phyloP scores from a whole-genome alignment of 2,329 filamentous ascomycete genomes.

The Xylariaceae sp. region DNA sequence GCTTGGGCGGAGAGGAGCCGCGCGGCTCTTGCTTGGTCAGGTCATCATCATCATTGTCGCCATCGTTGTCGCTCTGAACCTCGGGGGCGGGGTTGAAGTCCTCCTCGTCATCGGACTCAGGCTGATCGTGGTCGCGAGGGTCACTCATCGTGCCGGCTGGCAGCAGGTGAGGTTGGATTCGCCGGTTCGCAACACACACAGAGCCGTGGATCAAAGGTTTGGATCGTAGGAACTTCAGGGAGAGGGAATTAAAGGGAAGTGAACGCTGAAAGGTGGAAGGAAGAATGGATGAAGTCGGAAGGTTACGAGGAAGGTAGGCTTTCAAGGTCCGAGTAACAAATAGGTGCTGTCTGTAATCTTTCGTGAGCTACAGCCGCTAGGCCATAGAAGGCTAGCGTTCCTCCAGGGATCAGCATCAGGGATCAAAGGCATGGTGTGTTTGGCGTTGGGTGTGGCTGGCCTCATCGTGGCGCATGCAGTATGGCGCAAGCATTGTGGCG shows the following conservation, averaged over 20 bases:
- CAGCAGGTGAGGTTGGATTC: conserved; percentile 4
- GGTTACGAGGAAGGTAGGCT: conserved; percentile 9
- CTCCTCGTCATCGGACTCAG: conserved; percentile 67
- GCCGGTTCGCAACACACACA: background rate
- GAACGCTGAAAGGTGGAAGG: background rate
- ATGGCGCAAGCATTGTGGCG: no score
- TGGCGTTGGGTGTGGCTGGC: no score
- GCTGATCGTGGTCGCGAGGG: conserved; percentile 37
- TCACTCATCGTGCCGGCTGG: conserved; percentile 36
- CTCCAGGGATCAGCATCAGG: no score
- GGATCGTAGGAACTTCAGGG: conserved; percentile 1
- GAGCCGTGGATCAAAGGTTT: background rate
- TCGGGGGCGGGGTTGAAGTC: conserved; percentile 82
- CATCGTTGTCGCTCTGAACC: conserved; percentile 66
- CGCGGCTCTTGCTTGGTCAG: conserved; percentile 9
- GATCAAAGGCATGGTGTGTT: no score
- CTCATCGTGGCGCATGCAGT: no score
- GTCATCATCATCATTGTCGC: conserved; percentile 27
- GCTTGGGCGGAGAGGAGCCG: no score
- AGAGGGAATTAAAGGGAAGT: conserved; percentile 1
- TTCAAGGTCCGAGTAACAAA: no score
- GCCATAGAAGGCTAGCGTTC: no score
- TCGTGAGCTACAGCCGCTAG: conserved; percentile 3
- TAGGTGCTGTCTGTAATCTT: conserved; percentile 3
- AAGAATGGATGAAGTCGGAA: conserved; percentile 5